Conservation (phyloP, 768 basidiomycete genomes). For the Cyclocybe aegerita region DNA sequence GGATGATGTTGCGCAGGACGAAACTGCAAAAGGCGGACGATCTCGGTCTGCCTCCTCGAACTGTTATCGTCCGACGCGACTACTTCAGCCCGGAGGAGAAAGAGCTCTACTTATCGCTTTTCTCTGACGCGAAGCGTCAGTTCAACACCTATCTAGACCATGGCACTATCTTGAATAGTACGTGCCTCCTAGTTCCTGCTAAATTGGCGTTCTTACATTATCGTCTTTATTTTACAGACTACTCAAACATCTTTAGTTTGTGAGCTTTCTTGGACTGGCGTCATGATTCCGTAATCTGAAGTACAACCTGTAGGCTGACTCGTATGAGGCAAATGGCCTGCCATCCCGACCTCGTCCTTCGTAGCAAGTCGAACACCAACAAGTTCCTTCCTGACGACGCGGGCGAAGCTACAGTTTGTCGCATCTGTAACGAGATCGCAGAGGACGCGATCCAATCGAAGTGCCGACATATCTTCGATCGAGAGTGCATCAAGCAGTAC, state of each 20-base stretch:
- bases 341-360: conserved; percentile 90
- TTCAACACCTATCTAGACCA: conserved; percentile 89
- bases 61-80: conserved; percentile 83
- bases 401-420: conserved; percentile 82
- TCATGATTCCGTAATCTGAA: not conserved
- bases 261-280: conserved; percentile 29
- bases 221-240: conserved; percentile 48
- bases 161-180: conserved; percentile 92
- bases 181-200: conserved; percentile 26
- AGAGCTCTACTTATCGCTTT: conserved; percentile 88
- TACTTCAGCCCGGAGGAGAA: conserved; percentile 97
- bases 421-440: conserved; percentile 94
- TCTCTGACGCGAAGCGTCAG: conserved; percentile 89
- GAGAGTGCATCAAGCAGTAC: conserved; percentile 95
- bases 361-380: conserved; percentile 76
- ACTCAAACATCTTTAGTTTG: conserved; percentile 87
- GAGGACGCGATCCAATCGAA: conserved; percentile 96
- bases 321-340: conserved; percentile 97
- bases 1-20: conserved; percentile 94
- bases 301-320: conserved; percentile 61
- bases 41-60: conserved; percentile 90
- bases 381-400: conserved; percentile 57
- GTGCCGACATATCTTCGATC: conserved; percentile 93
- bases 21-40: conserved; percentile 97
- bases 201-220: not conserved